Base-by-base conservation (phyloP, 805 yeast species). In the Metschnikowia sp. region DNA sequence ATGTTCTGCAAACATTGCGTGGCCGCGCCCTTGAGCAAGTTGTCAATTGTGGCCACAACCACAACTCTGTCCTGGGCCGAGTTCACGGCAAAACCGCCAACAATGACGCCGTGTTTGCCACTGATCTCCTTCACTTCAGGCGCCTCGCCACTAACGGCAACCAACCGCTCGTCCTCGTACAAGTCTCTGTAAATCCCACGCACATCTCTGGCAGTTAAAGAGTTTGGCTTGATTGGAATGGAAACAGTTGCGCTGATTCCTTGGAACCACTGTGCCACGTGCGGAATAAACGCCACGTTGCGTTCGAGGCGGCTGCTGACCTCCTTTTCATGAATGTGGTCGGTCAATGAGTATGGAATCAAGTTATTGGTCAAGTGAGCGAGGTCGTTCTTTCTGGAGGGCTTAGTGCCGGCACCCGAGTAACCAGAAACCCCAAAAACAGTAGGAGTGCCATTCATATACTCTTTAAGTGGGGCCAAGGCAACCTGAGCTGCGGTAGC, bases 361-460 rank as follows among this genome's bases (percentile, higher is more conserved):
- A 94, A 74, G 71, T 94, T 94, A 70, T 94, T 81, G 51, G 73
- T 69, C 64, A 94, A 76, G 62, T 83, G 75, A 49, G 82, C 76
- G 42, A 86, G 72, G 65, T 94, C 97, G 64, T 94, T 94, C 74
- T 91, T 90, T 52, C 96, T 96, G 11, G 96, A 88, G 49, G 99
- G 99, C 72, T 95, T 94, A 34, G 99, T 91, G 55, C 99, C 99
- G 10, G 99, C 99, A 50, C 99, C 99, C 10, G 99, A 94, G 67
- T 92, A 94, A 42, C 99, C 99, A 41, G 97, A 88, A 32, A 94
- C 94, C 63, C 99, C 99, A 64, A 94, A 94, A 10, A 92, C 77
- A 3, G 89, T 74, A 43, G 99, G 98, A 29, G 77, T 74, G 32
- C 94, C 94, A 11, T 73, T 69, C 36, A 83, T 74, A 60, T 79